phyloP scores from a whole-genome alignment of 192 early-diverging fungal species.

The Rhizoclosmatium sp. region DNA sequence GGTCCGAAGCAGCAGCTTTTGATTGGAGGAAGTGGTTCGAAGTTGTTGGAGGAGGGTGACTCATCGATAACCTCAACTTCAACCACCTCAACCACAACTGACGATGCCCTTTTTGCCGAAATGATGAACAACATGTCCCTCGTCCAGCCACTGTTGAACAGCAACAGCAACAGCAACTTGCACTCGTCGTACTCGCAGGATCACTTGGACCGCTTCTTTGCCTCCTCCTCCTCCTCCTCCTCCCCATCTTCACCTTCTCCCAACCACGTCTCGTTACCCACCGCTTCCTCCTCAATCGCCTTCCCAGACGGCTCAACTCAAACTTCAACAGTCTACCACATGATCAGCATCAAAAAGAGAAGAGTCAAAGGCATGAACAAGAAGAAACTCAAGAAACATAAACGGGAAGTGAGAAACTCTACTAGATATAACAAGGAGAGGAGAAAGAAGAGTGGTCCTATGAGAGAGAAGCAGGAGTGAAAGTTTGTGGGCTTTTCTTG shows the following conservation, averaged over 20 bases:
- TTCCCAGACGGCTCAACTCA: background rate
- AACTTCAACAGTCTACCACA: slow-evolving; percentile 25
- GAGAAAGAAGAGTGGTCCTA: slow-evolving; percentile 46
- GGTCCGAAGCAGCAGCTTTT: too few relatives aligned
- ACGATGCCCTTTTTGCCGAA: too few relatives aligned
- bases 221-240: background rate
- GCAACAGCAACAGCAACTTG: background rate
- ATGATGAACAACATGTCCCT: too few relatives aligned
- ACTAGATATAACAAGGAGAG: slow-evolving; percentile 55
- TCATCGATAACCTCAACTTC: too few relatives aligned
- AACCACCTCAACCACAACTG: too few relatives aligned
- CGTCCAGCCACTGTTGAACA: too few relatives aligned
- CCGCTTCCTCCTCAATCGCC: background rate
- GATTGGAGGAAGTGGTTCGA: too few relatives aligned
- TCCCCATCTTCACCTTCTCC: background rate
- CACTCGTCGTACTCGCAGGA: background rate
- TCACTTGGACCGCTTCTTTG: background rate
- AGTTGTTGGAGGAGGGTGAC: too few relatives aligned
- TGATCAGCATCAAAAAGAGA: slow-evolving; percentile 84
- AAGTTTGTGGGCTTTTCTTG: background rate
- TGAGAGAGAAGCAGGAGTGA: slow-evolving; percentile 55
- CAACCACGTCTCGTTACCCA: background rate
- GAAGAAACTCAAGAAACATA: slow-evolving; percentile 92
- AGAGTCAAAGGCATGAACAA: slow-evolving; percentile 95
- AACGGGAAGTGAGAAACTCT: slow-evolving; percentile 49